Base-by-base conservation (phyloP, 129 eudicot species). In the Gnaphalium uliginosum region DNA sequence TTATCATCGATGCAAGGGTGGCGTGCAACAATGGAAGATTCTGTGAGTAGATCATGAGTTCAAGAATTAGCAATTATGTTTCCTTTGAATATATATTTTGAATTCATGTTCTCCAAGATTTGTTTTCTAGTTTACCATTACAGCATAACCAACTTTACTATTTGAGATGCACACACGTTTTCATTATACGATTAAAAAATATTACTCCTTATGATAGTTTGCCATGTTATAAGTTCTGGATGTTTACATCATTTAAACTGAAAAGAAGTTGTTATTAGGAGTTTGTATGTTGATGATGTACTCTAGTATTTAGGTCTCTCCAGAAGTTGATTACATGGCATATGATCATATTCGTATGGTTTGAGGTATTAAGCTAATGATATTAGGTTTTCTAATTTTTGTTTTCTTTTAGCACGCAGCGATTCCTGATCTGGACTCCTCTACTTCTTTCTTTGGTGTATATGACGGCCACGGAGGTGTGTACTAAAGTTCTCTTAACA, bases 381-480 rank as follows among this genome's bases (percentile, higher is more conserved):
- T 14, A 0, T 46, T 13, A 46, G 18, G 18, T 46, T 46, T 46
- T 46, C 48, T 11, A 41, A 9, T 8, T 46, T 46, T 14, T 14
- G 51, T 43, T 56, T 81, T 56, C n/a, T n/a, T 60, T 61, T 79
- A 95, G 99, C 99, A 95, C 87, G 97, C 97, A 33, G 97, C 97
- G 61, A 25, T 82, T 29, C 86, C 94, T 14, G 89, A 91, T 89
- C 78, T 95, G 78, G 97, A 95, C 78, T 86, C 99, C 72, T 95
- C 97, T 71, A 46, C 53, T 89, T 95, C 86, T 14, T 46, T 46
- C 18, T 95, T 95, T 80, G 99, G 99, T 68, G 99, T 95, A 66
- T 95, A 89, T 83, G 99, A 95, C 72, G 99, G 99, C 48, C 99
- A 95, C 81, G 97, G 99, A 82, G 99, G 99, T 95, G 66, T 69